Percentiles rank a stretch among this genome's conserved stretches.
phyloP scores from a whole-genome alignment of 75 land plant genomes.

The Pseudotsuga menziesii region DNA sequence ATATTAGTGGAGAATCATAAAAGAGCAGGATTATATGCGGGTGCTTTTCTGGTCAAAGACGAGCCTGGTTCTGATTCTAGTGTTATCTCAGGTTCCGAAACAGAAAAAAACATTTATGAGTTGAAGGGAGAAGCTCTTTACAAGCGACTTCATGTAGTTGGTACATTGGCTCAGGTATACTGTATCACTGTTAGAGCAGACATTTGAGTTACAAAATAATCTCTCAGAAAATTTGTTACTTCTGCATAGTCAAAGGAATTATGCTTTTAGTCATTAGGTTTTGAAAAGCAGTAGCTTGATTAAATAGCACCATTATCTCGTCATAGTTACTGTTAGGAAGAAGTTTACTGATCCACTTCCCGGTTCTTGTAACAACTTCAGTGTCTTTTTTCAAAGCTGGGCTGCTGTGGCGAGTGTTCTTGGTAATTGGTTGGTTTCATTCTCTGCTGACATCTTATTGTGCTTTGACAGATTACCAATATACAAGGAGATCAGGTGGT shows the following conservation, averaged over 20 bases:
- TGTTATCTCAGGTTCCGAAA: slow-evolving; percentile 37
- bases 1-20: slow-evolving; percentile 66
- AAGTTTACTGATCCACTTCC: not conserved
- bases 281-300: not conserved
- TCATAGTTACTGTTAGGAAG: not conserved
- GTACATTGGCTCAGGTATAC: slow-evolving; percentile 89
- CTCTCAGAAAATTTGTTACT: not conserved
- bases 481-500: slow-evolving; percentile 80
- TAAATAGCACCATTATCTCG: not conserved
- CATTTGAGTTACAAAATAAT: not conserved
- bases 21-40: slow-evolving; percentile 77
- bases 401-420: not conserved
- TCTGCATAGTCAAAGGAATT: slow-evolving; percentile 4
- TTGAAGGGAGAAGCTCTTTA: slow-evolving; percentile 77
- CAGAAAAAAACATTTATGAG: slow-evolving; percentile 60
- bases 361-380: not conserved
- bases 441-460: not conserved
- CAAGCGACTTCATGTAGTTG: slow-evolving; percentile 90
- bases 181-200: not conserved
- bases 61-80: slow-evolving; percentile 43
- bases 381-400: not conserved
- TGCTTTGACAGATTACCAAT: slow-evolving; percentile 59
- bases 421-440: not conserved
- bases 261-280: not conserved
- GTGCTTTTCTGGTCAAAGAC: slow-evolving; percentile 91